A percentile compares a stretch with the other conserved stretches of the same genome.
phyloP scores from a whole-genome alignment of 176 grass and related monocot species.

The Carex littledalei region DNA sequence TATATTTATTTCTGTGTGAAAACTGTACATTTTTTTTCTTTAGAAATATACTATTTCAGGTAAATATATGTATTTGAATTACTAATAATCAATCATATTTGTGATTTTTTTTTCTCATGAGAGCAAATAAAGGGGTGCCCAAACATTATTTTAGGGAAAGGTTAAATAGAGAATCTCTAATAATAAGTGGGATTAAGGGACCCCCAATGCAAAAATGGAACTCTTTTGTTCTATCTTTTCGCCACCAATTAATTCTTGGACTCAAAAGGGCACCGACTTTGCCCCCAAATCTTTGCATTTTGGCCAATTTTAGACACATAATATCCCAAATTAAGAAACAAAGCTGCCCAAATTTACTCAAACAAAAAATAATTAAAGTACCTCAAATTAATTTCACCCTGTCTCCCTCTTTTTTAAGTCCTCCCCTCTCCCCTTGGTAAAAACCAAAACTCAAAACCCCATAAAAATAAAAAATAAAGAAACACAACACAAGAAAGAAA shows the following conservation, averaged over 20 bases:
- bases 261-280: background rate
- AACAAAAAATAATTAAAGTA: background rate
- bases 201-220: slow-evolving; percentile 1
- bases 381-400: slow-evolving; percentile 19
- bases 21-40: too few relatives aligned
- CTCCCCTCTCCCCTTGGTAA: background rate
- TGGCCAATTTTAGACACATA: slow-evolving; percentile 17
- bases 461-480: background rate
- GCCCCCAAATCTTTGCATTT: slow-evolving; percentile 1
- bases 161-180: slow-evolving; percentile 1
- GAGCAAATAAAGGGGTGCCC: background rate
- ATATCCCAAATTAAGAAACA: slow-evolving; percentile 11
- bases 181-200: background rate
- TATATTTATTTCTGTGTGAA: too few relatives aligned
- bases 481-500: background rate
- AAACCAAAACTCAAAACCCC: background rate
- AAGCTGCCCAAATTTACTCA: slow-evolving; percentile 13
- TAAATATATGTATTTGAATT: background rate
- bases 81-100: background rate
- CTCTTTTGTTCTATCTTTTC: background rate
- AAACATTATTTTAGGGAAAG: background rate
- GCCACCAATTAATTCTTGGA: slow-evolving; percentile 4
- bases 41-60: too few relatives aligned
- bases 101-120: too few relatives aligned
- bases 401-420: slow-evolving; percentile 4